Base-by-base conservation (phyloP, 441 rosid species). In the Omphalea diandra region DNA sequence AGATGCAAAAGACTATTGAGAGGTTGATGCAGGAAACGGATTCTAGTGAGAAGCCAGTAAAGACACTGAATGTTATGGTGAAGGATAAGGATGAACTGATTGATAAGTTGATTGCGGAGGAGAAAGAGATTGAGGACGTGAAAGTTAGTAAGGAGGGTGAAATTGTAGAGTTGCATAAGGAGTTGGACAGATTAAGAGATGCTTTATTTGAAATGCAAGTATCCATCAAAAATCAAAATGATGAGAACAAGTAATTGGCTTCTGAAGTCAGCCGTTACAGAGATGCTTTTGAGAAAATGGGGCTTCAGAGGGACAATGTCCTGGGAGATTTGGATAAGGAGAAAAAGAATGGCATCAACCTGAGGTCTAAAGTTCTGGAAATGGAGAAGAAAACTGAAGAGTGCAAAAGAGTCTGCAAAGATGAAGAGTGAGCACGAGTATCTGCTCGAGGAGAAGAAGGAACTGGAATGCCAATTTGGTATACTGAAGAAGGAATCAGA, bases 51-150 rank as follows among this genome's bases (percentile, higher is more conserved):
- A 72, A 44, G 69, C 40, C 38, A 61, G 18, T 81, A 73, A 70
- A 61, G 41, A 71, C 62, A 46, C 70, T 68, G 40, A 46, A 65
- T 62, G 55, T 12, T 69, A 76, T 81, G 69, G n/a, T 83, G 24
- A 73, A 62, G 63, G 80, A 67, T 12, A 81, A 76, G 79, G 77
- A 79, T 53, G 75, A 63, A 26, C 66, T 77, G 65, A 70, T 80
- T 65, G 67, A 70, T 63, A 72, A 80, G 22, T 67, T 83, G 77
- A 63, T 80, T n/a, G 54, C 61, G 53, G 84, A 85, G 72, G 89
- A 82, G 54, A 53, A 27, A 27, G 87, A 87, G 80, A 74, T 86
- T 9, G 86, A 86, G 76, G 87, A 63, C 70, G 71, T 53, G 8
- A 79, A 75, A 70, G 63, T 29, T 67, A 29, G 66, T 27, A 75